Evolutionary conservation across 768 basidiomycete genomes (phyloP).

Genomic region (Mycena amicta): DNA sequence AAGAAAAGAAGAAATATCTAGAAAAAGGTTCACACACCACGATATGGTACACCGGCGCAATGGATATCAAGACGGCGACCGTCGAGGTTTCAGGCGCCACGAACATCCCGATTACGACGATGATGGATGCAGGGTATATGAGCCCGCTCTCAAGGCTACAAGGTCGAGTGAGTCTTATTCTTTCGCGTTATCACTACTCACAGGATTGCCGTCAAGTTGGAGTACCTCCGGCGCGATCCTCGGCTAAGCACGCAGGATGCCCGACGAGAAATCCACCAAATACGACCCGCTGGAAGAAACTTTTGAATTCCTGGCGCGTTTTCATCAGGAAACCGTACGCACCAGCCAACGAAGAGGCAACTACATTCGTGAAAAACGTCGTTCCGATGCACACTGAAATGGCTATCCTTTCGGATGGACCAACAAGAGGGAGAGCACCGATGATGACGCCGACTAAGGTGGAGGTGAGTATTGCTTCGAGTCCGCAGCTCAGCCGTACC

Average conservation of each 20-base stretch:
- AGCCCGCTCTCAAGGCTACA: conserved; percentile 12
- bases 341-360: conserved; percentile 1
- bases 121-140: conserved; percentile 7
- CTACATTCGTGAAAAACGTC: conserved; percentile 1
- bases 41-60: conserved; percentile 7
- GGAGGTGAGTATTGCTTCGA: background rate
- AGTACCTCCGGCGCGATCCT: conserved; percentile 5
- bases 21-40: background rate
- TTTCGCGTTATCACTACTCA: background rate
- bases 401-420: background rate
- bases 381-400: background rate
- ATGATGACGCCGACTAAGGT: background rate
- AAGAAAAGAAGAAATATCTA: background rate
- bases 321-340: background rate
- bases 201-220: conserved; percentile 12
- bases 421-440: background rate
- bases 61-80: background rate
- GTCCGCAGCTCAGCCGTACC: background rate
- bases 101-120: background rate
- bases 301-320: background rate
- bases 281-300: conserved; percentile 4
- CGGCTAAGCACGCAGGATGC: background rate
- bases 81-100: conserved; percentile 1
- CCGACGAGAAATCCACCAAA: conserved; percentile 15
- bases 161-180: background rate